Evolutionary conservation across 106 monocot genomes (phyloP), one percentile per base, ranked within the genome.

Genomic region (Ottelia alismoides): DNA sequence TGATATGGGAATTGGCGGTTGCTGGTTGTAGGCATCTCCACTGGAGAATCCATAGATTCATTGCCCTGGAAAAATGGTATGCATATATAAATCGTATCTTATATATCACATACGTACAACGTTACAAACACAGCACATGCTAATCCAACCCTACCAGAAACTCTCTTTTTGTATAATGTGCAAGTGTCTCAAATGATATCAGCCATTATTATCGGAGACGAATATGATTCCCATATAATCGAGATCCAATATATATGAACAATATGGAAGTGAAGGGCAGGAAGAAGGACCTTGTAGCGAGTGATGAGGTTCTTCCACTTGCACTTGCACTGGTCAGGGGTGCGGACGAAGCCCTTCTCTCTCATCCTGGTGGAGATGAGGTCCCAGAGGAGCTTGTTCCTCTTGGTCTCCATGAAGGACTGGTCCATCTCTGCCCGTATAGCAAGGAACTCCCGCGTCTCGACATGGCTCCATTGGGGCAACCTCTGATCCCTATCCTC

Each of bases 261-360:
- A n/a, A n/a, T n/a, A n/a, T n/a, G n/a, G n/a, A n/a, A n/a, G n/a
- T n/a, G n/a, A n/a, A 25, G 46, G 49, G n/a, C 30, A 47, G 20
- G 46, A 28, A 20, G 46, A 7, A 4, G 49, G 19, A 82, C 92
- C 92, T 88, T 88, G 70, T 78, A 93, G 19, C 87, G 63, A 2
- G 77, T 88, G 72, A 93, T 78, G 31, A 93, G 87, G 57, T 93
- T 93, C 72, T 93, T 88, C 93, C 93, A 93, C 77, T 93, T 93
- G 62, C 87, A 93, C 76, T 93, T 93, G 77, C 93, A 93, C 80
- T 93, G 87, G 25, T 93, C 84, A 10, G 93, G 70, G 12, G 83
- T 81, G 35, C 93, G 65, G 25, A 17, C 19, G 56, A 78, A 81
- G 20, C 87, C 93, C 52, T 59, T 67, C 9, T 49, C 53, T 18